phyloP scores from a whole-genome alignment of 495 filamentous ascomycete genomes.

The Poronia punctata region DNA sequence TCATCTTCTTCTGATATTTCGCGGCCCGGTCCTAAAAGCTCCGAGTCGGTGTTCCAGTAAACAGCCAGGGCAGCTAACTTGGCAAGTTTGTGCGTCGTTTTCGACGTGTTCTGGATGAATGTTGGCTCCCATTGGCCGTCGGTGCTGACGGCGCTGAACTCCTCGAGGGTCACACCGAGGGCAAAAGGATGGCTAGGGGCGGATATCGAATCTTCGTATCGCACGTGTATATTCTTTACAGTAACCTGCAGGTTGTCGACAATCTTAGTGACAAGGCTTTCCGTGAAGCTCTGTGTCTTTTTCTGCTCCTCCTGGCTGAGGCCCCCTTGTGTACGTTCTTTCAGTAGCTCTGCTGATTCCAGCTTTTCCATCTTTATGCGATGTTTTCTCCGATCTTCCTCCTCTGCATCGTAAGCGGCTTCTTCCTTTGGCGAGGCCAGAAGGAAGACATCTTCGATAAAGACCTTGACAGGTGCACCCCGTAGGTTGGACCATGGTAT shows the following conservation, averaged over 20 bases:
- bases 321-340: conserved; percentile 84
- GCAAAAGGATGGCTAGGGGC: conserved; percentile 94
- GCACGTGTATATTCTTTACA: conserved; percentile 94
- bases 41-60: conserved; percentile 95
- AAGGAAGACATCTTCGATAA: conserved; percentile 93
- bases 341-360: conserved; percentile 88
- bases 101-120: conserved; percentile 79
- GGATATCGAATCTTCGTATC: conserved; percentile 96
- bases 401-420: conserved; percentile 83
- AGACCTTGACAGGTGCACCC: conserved; percentile 87
- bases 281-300: conserved; percentile 92
- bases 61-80: conserved; percentile 79
- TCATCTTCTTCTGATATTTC: conserved; percentile 51
- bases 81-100: conserved; percentile 85
- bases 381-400: conserved; percentile 77
- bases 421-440: conserved; percentile 92
- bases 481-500: conserved; percentile 96
- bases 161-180: conserved; percentile 80
- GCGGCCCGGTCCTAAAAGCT: conserved; percentile 70
- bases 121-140: conserved; percentile 89
- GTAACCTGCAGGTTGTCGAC: conserved; percentile 96
- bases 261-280: conserved; percentile 89
- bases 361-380: conserved; percentile 94
- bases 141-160: conserved; percentile 93
- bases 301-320: conserved; percentile 91